Base-by-base conservation (phyloP, 306 rosid genomes). In the Mimosa bimucronata region DNA sequence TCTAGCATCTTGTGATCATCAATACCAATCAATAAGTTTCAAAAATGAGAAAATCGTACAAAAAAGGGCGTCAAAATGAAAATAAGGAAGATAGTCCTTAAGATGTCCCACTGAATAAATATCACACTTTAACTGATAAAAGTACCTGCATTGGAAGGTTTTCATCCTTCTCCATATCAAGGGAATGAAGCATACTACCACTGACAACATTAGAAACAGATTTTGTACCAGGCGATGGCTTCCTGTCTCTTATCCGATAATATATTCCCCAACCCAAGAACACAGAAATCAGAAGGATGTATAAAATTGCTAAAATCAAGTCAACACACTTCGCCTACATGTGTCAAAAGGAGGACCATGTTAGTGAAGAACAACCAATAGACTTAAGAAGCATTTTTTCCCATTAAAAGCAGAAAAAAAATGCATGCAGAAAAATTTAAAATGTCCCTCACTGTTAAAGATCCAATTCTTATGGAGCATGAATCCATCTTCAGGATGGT, bases 251-350 rank as follows among this genome's bases (percentile, higher is more conserved):
- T 80, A 81, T 81, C 66, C 83, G 88, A 81, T 88, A 80, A 88
- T 87, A 86, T 52, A 93, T 76, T 66, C 91, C 91, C 99, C 99
- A 95, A 71, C 97, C 98, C 80, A 95, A 78, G 82, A 93, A 87
- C 73, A 83, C 84, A 80, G 89, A 86, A 71, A 86, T 78, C 77
- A 93, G 85, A 75, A 87, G 46, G 76, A 95, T 76, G 87, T 90
- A 95, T 58, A 91, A 81, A 83, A 95, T 81, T 74, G 94, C 77
- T 66, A 91, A 84, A 58, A 85, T 61, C 60, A 91, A 79, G 85
- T 95, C 99, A 79, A 90, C 81, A 83, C 99, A 95, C 76, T 93
- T 93, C 71, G 85, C 98, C 99, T 95, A 84, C 87, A 85, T 77
- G 64, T 66, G 70, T 65, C 82, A 84, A 74, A 85, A 18, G 84